Percentiles rank a stretch among this genome's conserved stretches.
phyloP scores from a whole-genome alignment of 768 basidiomycete genomes.

The Pluteus cervinus region DNA sequence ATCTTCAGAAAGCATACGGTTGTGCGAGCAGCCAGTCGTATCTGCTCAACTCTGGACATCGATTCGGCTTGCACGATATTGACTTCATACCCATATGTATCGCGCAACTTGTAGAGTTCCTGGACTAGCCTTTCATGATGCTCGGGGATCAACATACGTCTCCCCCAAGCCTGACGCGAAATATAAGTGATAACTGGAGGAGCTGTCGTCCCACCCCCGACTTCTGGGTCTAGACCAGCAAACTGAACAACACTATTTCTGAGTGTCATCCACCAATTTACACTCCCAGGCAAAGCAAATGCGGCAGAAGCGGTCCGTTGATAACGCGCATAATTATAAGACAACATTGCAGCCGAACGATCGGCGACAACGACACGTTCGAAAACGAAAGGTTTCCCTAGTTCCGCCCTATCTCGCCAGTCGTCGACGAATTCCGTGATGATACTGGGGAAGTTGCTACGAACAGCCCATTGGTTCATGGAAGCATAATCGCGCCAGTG shows the following conservation, averaged over 20 bases:
- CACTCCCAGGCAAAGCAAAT: constrained; percentile 67
- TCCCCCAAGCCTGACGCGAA: constrained; percentile 82
- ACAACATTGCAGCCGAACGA: constrained; percentile 77
- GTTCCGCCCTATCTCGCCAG: constrained; percentile 73
- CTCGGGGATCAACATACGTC: constrained; percentile 70
- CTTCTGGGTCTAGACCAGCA: constrained; percentile 46
- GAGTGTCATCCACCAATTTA: constrained; percentile 81
- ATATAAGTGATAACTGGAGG: constrained; percentile 90
- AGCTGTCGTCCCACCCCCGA: constrained; percentile 38
- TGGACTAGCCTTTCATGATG: constrained; percentile 77
- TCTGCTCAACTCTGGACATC: constrained; percentile 73
- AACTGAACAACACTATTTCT: constrained; percentile 69
- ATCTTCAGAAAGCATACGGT: constrained; percentile 48
- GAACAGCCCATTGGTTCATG: constrained; percentile 88
- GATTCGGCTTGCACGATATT: constrained; percentile 85
- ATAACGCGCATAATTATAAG: constrained; percentile 58
- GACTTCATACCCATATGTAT: constrained; percentile 76
- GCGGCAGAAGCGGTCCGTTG: constrained; percentile 74
- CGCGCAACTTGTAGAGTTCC: constrained; percentile 64
- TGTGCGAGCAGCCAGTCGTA: constrained; percentile 74
- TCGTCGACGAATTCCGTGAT: constrained; percentile 79
- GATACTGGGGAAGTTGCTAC: constrained; percentile 73
- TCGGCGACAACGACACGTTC: constrained; percentile 88
- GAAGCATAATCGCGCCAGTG: constrained; percentile 89
- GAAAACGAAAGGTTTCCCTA: constrained; percentile 67